Evolutionary conservation across 2,329 filamentous ascomycete species (phyloP).

Genomic region (Sporothrix sp.): DNA sequence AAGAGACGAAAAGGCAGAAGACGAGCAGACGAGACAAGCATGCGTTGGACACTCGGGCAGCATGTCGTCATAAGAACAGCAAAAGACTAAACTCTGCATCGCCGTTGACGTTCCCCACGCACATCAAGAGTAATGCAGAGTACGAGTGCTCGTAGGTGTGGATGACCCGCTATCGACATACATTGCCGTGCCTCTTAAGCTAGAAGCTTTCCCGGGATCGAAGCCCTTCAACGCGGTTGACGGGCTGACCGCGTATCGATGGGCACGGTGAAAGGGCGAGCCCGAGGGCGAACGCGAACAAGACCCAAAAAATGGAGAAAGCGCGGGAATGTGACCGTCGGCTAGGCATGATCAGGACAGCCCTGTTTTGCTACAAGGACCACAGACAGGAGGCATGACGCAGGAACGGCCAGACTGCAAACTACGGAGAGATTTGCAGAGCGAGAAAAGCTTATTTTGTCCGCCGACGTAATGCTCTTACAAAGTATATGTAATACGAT

Average conservation of each 20-base stretch:
- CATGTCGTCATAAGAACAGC: no score
- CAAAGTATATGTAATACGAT: no score
- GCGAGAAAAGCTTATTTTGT: background rate
- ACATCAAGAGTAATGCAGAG: no score
- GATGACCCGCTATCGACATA: no score
- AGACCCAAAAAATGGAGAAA: background rate
- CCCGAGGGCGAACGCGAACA: background rate
- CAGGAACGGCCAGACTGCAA: background rate
- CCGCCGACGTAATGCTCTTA: no score
- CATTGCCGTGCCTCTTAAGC: no score
- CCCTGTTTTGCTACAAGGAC: background rate
- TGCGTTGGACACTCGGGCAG: no score
- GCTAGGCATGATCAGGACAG: background rate
- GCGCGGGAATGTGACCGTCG: background rate
- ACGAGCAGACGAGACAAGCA: no score
- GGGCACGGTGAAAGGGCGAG: background rate
- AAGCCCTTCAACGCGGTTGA: background rate
- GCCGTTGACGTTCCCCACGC: no score
- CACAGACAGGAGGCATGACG: background rate
- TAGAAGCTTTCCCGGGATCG: conserved; percentile 5
- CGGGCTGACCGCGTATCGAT: background rate
- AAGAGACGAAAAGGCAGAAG: no score
- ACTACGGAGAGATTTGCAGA: background rate
- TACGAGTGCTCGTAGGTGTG: no score
- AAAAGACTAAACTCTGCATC: no score